Evolutionary conservation across 2,329 filamentous ascomycete species (phyloP).

Genomic region (Hymenoscyphus scutula): DNA sequence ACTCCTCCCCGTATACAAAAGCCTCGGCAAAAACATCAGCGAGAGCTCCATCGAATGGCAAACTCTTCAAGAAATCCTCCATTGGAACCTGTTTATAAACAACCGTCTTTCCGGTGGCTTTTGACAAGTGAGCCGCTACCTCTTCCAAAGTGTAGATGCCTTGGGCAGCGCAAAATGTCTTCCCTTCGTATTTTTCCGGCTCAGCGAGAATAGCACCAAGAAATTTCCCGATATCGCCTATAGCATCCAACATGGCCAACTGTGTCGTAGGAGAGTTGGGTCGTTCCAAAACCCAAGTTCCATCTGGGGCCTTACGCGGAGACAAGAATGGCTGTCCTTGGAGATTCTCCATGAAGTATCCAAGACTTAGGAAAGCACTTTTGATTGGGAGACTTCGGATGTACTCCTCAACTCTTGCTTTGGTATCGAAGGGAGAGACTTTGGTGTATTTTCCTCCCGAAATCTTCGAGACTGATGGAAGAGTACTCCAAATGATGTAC

Average conservation of each 20-base stretch:
- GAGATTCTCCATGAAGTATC: conserved; percentile 50
- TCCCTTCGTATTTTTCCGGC: conserved; percentile 38
- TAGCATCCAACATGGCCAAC: no score
- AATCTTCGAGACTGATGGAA: conserved; percentile 39
- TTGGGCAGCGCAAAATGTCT: conserved; percentile 45
- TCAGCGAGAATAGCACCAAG: no score
- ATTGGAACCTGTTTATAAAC: conserved; percentile 17
- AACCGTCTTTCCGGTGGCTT: conserved; percentile 35
- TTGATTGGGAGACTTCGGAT: conserved; percentile 42
- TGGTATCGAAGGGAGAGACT: conserved; percentile 38
- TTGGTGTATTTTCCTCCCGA: conserved; percentile 39
- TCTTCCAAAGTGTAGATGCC: conserved; percentile 38
- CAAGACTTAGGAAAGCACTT: conserved; percentile 45
- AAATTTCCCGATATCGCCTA: no score
- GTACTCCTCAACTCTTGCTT: conserved; percentile 37
- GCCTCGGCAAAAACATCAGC: no score
- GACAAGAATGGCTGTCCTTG: conserved; percentile 24
- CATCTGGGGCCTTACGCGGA: not conserved
- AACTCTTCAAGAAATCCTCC: no score
- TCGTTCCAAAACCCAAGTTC: no score
- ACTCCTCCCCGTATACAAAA: no score
- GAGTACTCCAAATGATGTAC: conserved; percentile 45
- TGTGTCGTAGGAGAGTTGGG: no score
- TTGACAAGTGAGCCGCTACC: conserved; percentile 34
- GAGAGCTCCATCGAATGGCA: no score